phyloP scores from a whole-genome alignment of 2,329 filamentous ascomycete species.

The Phialophora verrucosa region DNA sequence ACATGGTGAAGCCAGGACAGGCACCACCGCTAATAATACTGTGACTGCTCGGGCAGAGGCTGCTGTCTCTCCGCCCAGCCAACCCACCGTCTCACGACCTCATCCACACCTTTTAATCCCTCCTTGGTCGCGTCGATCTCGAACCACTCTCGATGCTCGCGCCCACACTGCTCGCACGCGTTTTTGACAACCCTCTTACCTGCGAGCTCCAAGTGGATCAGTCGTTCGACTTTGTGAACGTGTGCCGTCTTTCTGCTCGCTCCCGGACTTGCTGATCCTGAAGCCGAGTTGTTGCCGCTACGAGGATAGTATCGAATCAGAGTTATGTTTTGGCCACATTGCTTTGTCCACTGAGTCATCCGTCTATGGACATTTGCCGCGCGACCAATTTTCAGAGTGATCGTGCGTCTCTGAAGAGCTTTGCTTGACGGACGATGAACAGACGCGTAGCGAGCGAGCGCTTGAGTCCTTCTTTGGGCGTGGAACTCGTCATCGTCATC shows the following conservation, averaged over 20 bases:
- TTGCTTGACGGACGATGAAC: constrained; percentile 38
- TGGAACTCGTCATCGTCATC: constrained; percentile 32
- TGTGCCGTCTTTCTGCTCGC: constrained; percentile 72
- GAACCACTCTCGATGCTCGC: constrained; percentile 93
- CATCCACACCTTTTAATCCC: constrained; percentile 71
- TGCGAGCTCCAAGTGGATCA: constrained; percentile 88
- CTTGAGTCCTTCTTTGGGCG: constrained; percentile 43
- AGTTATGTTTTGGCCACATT: constrained; percentile 88
- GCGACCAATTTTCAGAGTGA: constrained; percentile 69
- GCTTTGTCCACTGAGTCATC: constrained; percentile 89
- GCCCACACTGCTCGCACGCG: constrained; percentile 78
- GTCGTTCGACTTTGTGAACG: constrained; percentile 82
- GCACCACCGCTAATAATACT: constrained; percentile 2
- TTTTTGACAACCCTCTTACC: constrained; percentile 58
- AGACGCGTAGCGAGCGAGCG: constrained; percentile 45
- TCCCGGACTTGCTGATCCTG: constrained; percentile 35
- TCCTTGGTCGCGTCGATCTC: constrained; percentile 77
- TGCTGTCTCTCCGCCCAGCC: constrained; percentile 70
- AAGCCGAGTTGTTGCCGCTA: constrained; percentile 48
- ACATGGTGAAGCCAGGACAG: background rate
- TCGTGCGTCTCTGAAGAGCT: constrained; percentile 60
- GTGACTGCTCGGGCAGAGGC: background rate
- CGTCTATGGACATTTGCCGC: constrained; percentile 85
- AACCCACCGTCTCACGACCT: constrained; percentile 82
- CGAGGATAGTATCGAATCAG: constrained; percentile 94